Percentiles rank a stretch among this genome's conserved stretches.
These are phyloP conservation scores for Kodamaea plutei DNA, from an alignment of 1,139 yeast species.

Conservation along the genomic window DNA sequence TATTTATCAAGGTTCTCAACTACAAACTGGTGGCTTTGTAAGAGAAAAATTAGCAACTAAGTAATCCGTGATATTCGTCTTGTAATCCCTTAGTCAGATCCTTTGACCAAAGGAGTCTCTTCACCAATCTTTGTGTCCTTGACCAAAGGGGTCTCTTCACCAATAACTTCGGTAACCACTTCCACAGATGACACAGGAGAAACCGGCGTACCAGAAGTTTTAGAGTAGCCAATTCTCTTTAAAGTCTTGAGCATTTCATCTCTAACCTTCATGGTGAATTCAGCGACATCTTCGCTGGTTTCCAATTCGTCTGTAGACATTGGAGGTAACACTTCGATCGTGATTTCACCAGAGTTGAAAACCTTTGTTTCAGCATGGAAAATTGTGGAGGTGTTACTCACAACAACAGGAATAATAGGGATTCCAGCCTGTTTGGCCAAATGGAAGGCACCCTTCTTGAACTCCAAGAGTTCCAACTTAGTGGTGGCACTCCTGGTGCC, in stretches of 20 bases:
- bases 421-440: slow-evolving; percentile 89
- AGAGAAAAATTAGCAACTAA: no score
- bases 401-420: slow-evolving; percentile 85
- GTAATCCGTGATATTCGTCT: no score
- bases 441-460: slow-evolving; percentile 97
- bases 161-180: slow-evolving; percentile 20
- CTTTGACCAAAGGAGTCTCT: no score
- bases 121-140: no score
- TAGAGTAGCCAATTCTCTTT: slow-evolving; percentile 33
- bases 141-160: slow-evolving; percentile 25
- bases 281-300: slow-evolving; percentile 56
- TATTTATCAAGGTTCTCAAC: no score
- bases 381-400: slow-evolving; percentile 76
- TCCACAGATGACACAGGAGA: no score
- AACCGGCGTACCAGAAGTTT: no score
- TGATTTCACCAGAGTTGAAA: slow-evolving; percentile 61
- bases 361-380: slow-evolving; percentile 54
- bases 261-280: slow-evolving; percentile 38
- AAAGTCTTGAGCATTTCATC: slow-evolving; percentile 29
- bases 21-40: no score
- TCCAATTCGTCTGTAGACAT: slow-evolving; percentile 52
- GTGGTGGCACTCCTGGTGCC: slow-evolving; percentile 86
- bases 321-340: slow-evolving; percentile 65
- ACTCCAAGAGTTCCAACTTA: slow-evolving; percentile 69
- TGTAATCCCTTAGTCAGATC: no score